Evolutionary conservation across 139 green algal genomes (phyloP).

Genomic region (Zygnema cylindricum): DNA sequence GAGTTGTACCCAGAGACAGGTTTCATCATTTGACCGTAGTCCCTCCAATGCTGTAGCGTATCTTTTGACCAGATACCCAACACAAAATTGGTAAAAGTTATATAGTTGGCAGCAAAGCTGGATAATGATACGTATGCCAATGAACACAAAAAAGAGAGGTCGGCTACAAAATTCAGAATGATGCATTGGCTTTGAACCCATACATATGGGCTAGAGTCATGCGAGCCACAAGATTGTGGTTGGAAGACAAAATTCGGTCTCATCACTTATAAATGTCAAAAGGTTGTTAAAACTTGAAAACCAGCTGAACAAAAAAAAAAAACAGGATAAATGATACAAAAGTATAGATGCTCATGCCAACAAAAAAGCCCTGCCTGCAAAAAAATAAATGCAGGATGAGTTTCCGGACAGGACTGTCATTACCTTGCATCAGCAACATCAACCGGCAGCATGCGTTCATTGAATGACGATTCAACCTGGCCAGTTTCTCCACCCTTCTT

Average conservation of each 20-base stretch:
- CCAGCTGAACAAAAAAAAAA: too few relatives aligned
- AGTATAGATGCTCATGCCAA: too few relatives aligned
- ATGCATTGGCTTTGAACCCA: constrained; percentile 4
- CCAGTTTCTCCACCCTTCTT: neutral
- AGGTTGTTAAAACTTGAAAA: neutral
- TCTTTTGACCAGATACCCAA: neutral
- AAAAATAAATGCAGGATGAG: neutral
- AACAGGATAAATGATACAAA: too few relatives aligned
- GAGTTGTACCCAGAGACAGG: constrained; percentile 57
- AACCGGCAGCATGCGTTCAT: constrained; percentile 11
- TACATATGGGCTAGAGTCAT: neutral
- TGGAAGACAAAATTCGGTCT: neutral
- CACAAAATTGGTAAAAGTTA: constrained; percentile 1
- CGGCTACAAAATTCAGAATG: neutral
- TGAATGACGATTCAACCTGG: neutral
- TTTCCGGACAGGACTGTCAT: neutral
- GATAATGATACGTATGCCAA: neutral
- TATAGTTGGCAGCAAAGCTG: neutral
- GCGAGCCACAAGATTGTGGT: neutral
- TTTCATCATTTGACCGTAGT: constrained; percentile 23
- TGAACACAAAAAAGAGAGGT: neutral
- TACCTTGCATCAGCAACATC: constrained; percentile 22
- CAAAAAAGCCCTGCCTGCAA: neutral
- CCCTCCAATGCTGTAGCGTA: constrained; percentile 35
- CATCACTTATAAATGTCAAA: neutral